Evolutionary conservation across 108 stramenopile genomes (phyloP), one percentile per base, ranked within the genome.

Genomic region (Seminavis robusta): DNA sequence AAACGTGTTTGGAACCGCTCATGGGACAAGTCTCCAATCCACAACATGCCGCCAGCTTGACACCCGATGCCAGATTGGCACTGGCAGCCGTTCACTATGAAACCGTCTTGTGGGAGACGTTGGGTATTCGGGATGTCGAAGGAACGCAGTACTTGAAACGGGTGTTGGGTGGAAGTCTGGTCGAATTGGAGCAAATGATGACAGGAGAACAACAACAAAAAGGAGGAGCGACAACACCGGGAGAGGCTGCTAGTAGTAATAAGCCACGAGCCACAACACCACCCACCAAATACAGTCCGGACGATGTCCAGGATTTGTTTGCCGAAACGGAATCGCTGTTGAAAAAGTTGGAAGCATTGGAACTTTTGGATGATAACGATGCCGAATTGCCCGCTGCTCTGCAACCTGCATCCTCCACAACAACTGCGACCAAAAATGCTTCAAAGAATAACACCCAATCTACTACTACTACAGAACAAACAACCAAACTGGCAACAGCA

Each of bases 31-130:
- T 16, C 19, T 10, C 37, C 4, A 25, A 20, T 34, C 4, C 25
- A 23, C 16, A 52, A 31, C n/a, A 47, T 13, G 1, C 26, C 0
- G 26, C 28, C 43, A 19, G 25, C 6, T 20, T 69, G 16, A 79
- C 85, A 2, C 95, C 98, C 11, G 98, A 98, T 76, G 90, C 86
- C 16, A 68, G 95, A 27, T 74, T 97, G 24, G 87, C 84, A 16
- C 64, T 94, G 38, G 74, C 90, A 7, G 88, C 90, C n/a, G 62
- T 77, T 15, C 56, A 66, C 37, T 98, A 96, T 57, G 83, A 73
- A 0, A 47, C 53, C n/a, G 61, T 94, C 25, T 42, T 96, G 38
- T 64, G 57, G 50, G 72, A 74, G 20, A 79, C 95, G 17, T 68
- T 86, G 7, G 96, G 94, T 0, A 54, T 83, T 24, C 60, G 61